phyloP scores from a whole-genome alignment of 2,329 filamentous ascomycete species.

The Curvularia sp. region DNA sequence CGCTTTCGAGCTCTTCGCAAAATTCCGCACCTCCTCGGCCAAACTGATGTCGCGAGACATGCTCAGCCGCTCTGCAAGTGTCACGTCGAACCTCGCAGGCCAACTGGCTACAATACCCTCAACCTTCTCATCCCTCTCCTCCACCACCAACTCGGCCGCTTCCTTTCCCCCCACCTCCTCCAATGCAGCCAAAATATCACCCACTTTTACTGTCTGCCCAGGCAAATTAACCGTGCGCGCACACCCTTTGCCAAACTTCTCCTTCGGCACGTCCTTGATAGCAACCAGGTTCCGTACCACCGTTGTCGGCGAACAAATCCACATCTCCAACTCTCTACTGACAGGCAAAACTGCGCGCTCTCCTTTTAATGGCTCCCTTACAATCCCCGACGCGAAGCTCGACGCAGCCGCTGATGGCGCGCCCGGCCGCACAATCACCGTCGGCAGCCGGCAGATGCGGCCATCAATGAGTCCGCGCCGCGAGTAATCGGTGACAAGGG shows the following conservation, averaged over 20 bases:
- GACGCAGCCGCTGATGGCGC: conserved; percentile 64
- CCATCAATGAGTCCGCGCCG: conserved; percentile 63
- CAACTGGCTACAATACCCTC: neutral
- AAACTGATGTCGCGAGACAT: neutral
- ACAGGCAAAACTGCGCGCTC: neutral
- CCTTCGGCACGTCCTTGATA: neutral
- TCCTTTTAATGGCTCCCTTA: conserved; percentile 62
- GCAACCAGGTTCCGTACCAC: conserved; percentile 1
- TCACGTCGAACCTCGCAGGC: neutral
- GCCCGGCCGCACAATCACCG: conserved; percentile 65
- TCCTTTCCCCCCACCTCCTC: neutral
- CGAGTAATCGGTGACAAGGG: conserved; percentile 66
- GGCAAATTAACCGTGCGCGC: neutral
- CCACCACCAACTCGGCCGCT: neutral
- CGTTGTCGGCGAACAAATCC: neutral
- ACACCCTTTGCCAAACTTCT: neutral
- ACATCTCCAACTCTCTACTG: neutral
- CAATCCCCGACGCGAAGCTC: conserved; percentile 67
- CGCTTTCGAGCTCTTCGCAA: no score
- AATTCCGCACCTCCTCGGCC: neutral
- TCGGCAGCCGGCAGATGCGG: conserved; percentile 64
- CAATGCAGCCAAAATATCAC: neutral
- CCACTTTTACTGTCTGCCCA: neutral
- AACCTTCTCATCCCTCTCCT: neutral
- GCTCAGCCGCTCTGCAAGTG: neutral